Evolutionary conservation across 345 rosid species (phyloP).

Genomic region (Eucalyptus curtisii): DNA sequence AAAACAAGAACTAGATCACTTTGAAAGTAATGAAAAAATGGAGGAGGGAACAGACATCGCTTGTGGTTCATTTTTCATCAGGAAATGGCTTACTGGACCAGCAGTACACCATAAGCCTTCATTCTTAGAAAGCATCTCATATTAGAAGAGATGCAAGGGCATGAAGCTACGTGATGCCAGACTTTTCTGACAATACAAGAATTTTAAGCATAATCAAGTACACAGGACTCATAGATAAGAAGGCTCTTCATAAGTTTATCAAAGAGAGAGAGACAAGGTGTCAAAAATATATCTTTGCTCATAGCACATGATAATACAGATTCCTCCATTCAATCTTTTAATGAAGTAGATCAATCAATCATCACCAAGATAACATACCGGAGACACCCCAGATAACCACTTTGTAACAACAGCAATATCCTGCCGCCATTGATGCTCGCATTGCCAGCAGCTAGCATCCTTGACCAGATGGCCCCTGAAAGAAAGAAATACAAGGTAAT

Average conservation of each 20-base stretch:
- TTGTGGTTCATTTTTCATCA: not conserved
- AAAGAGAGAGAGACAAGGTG: not conserved
- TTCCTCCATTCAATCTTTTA: not conserved
- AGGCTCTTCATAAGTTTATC: not conserved
- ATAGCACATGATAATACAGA: not conserved
- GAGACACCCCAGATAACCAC: too few species aligned
- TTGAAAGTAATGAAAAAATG: not conserved
- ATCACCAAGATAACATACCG: not conserved
- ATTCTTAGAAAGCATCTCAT: not conserved
- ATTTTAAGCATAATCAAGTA: not conserved
- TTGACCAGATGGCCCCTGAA: slow-evolving; percentile 70
- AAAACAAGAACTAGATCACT: not conserved
- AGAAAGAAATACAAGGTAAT: not conserved
- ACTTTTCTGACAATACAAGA: not conserved
- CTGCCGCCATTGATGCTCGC: too few species aligned
- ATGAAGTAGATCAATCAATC: not conserved
- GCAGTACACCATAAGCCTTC: not conserved
- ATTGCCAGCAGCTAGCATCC: slow-evolving; percentile 53
- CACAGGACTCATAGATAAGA: not conserved
- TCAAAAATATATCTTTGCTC: not conserved
- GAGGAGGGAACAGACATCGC: not conserved
- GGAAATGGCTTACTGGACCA: not conserved
- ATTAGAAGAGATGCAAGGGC: not conserved
- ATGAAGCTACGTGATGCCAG: not conserved
- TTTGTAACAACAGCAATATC: too few species aligned